Base-by-base conservation (phyloP, 768 basidiomycete species). In the Lactarius pseudohatsudake region DNA sequence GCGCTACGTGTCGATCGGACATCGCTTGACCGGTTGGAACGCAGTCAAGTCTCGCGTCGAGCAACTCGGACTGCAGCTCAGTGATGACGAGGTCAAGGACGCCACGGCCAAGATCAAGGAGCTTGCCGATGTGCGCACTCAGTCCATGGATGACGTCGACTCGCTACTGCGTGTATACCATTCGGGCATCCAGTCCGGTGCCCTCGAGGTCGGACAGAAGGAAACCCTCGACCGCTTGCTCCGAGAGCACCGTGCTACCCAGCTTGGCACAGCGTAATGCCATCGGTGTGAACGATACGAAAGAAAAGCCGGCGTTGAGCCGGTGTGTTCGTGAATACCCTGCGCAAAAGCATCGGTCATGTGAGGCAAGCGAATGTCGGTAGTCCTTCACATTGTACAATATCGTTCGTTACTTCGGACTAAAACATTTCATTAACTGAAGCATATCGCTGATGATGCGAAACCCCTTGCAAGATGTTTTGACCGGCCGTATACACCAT, bases 81-180 rank as follows among this genome's bases (percentile, higher is more conserved):
- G 86, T 3, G 97, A 99, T 74, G 96, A 91, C 6, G 89, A 96
- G 88, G 83, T 98, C 84, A 98, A 98, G 88, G 97, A 98, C 71
- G 96, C 94, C 34, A 98, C 97, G 3, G 89, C 90, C 78, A 98
- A 97, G 86, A 98, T 98, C 84, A 99, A 99, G 86, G 95, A 97
- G 78, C 89, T 99, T 62, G 97, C 97, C 11, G 97, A 99, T 74
- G 93, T 98, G 62, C 89, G 94, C 69, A 98, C 96, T 11, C 97
- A 99, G 77, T 94, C 92, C 15, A 98, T 99, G 94, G 96, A 98
- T 74, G 96, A 98, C 75, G 97, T 99, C 67, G 97, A 99, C 78
- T 92, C 94, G 38, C 87, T 99, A 43, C 85, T 99, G 55, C 92
- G 97, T 75, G 85, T 98, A 47, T 98, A 97, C 79, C 95, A 98